phyloP scores from a whole-genome alignment of 768 basidiomycete genomes.

The Tricholoma hemisulphureum region DNA sequence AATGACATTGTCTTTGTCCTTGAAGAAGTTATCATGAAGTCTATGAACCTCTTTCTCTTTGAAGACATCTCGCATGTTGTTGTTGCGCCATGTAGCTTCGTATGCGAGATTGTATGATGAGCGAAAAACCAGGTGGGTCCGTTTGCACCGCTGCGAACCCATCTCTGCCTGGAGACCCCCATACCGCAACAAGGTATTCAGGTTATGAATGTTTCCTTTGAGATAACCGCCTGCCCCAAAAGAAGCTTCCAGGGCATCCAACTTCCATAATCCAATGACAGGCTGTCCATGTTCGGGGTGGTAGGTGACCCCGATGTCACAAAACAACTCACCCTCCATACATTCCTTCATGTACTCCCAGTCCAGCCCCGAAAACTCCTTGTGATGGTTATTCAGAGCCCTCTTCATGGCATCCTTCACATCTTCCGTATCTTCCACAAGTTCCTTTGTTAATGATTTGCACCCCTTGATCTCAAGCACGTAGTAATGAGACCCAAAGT shows the following conservation, averaged over 20 bases:
- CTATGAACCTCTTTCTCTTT: slow-evolving; percentile 10
- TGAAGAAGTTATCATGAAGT: not conserved
- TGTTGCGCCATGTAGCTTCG: slow-evolving; percentile 8
- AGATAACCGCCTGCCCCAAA: slow-evolving; percentile 14
- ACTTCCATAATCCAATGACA: slow-evolving; percentile 16
- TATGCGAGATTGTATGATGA: slow-evolving; percentile 15
- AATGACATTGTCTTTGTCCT: not conserved
- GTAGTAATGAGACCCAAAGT: no score
- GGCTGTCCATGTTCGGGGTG: slow-evolving; percentile 2
- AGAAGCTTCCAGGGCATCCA: slow-evolving; percentile 17
- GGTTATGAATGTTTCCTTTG: slow-evolving; percentile 11
- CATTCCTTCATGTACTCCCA: slow-evolving; percentile 16
- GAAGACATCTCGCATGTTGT: slow-evolving; percentile 14
- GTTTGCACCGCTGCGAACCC: not conserved
- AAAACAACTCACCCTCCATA: slow-evolving; percentile 10
- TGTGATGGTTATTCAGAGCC: not conserved
- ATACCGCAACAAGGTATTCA: slow-evolving; percentile 15
- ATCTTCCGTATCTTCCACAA: no score
- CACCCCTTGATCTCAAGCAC: no score
- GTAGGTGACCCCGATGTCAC: no score
- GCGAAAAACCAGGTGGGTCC: slow-evolving; percentile 11
- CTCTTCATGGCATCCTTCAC: no score
- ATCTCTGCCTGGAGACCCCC: slow-evolving; percentile 19
- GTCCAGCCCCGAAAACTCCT: slow-evolving; percentile 10
- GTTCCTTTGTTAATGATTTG: no score